Percentiles rank a stretch among this genome's conserved stretches.
Evolutionary conservation across 371 early-diverging fungal species (phyloP).

Genomic region (Rhizopus delemar): DNA sequence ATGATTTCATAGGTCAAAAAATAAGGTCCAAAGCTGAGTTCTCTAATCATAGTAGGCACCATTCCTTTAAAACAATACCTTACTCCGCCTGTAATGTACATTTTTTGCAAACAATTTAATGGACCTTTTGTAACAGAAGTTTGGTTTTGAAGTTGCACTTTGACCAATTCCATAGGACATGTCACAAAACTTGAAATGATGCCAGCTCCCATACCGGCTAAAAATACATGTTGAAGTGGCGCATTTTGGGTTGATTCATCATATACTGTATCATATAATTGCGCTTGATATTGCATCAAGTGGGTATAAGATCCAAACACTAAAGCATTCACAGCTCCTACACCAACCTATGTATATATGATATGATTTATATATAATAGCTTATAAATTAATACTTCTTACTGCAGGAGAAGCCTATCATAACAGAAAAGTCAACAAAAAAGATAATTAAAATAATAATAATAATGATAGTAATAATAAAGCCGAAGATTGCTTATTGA

Average conservation of each 20-base stretch:
- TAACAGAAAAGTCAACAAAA: background rate
- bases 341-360: slow-evolving; percentile 52
- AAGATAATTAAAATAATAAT: background rate
- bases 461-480: too few species aligned
- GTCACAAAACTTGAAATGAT: slow-evolving; percentile 62
- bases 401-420: slow-evolving; percentile 57
- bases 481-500: background rate
- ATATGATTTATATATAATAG: background rate
- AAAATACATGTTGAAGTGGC: slow-evolving; percentile 49
- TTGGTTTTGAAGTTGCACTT: slow-evolving; percentile 66
- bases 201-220: slow-evolving; percentile 69
- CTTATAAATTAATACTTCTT: slow-evolving; percentile 19
- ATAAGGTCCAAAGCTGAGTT: slow-evolving; percentile 79
- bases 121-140: slow-evolving; percentile 48
- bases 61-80: slow-evolving; percentile 68
- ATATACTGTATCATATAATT: background rate
- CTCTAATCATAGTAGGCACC: slow-evolving; percentile 63
- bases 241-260: slow-evolving; percentile 15
- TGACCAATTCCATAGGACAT: slow-evolving; percentile 67
- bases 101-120: slow-evolving; percentile 61
- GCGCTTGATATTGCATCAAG: slow-evolving; percentile 51
- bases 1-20: slow-evolving; percentile 75
- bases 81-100: slow-evolving; percentile 59
- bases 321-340: slow-evolving; percentile 65
- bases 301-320: slow-evolving; percentile 68